Evolutionary conservation across 441 rosid species (phyloP).

Genomic region (Geranium incanum): DNA sequence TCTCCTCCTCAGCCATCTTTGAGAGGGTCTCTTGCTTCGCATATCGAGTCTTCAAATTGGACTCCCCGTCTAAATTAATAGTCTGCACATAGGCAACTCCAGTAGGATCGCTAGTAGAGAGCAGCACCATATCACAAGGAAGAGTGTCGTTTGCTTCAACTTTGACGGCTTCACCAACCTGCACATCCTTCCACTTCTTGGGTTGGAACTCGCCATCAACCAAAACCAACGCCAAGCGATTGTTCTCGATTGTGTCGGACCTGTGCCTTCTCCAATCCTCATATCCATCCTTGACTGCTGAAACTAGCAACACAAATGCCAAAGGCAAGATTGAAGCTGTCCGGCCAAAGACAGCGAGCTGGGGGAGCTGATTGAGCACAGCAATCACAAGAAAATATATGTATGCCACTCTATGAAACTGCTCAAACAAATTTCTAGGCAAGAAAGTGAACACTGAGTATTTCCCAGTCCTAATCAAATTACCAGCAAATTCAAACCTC

Average conservation of each 20-base stretch:
- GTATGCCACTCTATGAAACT: slow-evolving; percentile 94
- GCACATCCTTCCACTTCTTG: slow-evolving; percentile 75
- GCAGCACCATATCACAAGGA: slow-evolving; percentile 89
- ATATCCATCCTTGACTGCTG: slow-evolving; percentile 87
- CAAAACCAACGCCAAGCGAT: slow-evolving; percentile 59
- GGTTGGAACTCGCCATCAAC: slow-evolving; percentile 42
- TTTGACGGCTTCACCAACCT: slow-evolving; percentile 72
- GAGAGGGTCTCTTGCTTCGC: slow-evolving; percentile 90
- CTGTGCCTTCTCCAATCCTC: slow-evolving; percentile 87
- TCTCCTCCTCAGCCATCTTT: slow-evolving; percentile 48
- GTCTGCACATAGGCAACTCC: slow-evolving; percentile 96
- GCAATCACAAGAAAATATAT: slow-evolving; percentile 86
- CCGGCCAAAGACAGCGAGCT: slow-evolving; percentile 97
- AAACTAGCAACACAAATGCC: slow-evolving; percentile 73
- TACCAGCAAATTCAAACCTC: slow-evolving; percentile 64
- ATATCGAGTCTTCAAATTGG: slow-evolving; percentile 89
- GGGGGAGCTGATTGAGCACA: slow-evolving; percentile 91
- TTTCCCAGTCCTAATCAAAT: slow-evolving; percentile 62
- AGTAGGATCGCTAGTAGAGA: slow-evolving; percentile 85
- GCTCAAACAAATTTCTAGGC: slow-evolving; percentile 87
- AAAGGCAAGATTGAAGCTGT: slow-evolving; percentile 80
- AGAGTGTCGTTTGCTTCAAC: slow-evolving; percentile 58
- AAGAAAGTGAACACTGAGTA: slow-evolving; percentile 74
- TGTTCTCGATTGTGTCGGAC: slow-evolving; percentile 79
- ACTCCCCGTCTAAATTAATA: slow-evolving; percentile 91